phyloP scores from a whole-genome alignment of 129 eudicot species.

The Cynara cardunculus region DNA sequence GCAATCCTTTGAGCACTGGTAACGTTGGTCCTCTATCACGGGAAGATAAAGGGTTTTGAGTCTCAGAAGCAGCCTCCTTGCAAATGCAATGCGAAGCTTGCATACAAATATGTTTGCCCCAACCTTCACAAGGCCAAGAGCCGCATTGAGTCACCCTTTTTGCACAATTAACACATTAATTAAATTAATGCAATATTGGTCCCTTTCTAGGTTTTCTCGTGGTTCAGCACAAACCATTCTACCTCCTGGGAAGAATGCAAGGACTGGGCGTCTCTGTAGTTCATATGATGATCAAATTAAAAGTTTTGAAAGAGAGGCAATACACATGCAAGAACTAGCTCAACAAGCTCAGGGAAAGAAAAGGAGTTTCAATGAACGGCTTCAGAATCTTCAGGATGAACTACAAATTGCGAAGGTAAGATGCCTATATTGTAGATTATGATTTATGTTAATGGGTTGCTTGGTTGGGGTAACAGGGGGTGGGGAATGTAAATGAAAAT shows the following conservation, averaged over 20 bases:
- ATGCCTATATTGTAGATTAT: not conserved
- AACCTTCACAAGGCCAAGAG: not conserved
- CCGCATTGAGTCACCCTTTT: not conserved
- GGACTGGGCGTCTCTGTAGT: conserved; percentile 73
- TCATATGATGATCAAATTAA: conserved; percentile 80
- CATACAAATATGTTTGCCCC: too few relatives aligned
- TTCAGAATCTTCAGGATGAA: conserved; percentile 32
- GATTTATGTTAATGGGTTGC: not conserved
- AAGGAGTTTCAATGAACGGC: conserved; percentile 52
- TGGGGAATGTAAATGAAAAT: not conserved
- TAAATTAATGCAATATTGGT: not conserved
- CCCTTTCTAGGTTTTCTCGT: conserved; percentile 72
- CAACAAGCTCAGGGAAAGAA: conserved; percentile 48
- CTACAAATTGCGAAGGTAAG: conserved; percentile 52
- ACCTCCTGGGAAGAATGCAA: conserved; percentile 60
- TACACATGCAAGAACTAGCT: conserved; percentile 41
- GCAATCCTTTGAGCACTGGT: too few relatives aligned
- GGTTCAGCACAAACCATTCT: conserved; percentile 80
- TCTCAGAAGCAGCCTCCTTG: too few relatives aligned
- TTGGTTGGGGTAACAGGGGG: not conserved
- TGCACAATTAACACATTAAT: not conserved
- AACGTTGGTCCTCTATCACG: too few relatives aligned
- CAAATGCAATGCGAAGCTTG: too few relatives aligned
- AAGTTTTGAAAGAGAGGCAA: conserved; percentile 47
- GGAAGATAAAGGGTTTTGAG: too few relatives aligned